Base-by-base conservation (phyloP, 2,329 filamentous ascomycete species). In the Cordyceps fumosorosea region DNA sequence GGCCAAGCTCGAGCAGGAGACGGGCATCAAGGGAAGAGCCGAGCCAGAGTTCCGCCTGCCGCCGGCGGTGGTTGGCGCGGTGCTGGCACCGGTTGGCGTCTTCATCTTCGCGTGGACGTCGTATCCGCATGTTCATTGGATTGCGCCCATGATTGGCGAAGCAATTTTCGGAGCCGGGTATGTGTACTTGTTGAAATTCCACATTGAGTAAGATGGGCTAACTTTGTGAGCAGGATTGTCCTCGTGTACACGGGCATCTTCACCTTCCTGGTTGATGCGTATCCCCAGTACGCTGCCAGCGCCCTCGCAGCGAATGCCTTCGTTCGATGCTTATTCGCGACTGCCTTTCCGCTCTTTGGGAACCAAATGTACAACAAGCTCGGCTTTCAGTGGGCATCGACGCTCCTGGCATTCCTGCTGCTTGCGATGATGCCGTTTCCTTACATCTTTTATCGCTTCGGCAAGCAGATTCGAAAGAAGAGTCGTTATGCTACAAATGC, bases 91-190 rank as follows among this genome's bases (percentile, higher is more conserved):
- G 5, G 78, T 89, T 62, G 90, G 91, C 7, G 76, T 98, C 18
- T 96, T 97, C 74, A 89, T 90, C 76, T 96, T 96, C 75, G 91
- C 86, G 10, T 96, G 91, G 89, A 92, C 90, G 5, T 89, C 89
- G 16, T 93, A 87, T 72, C 74, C 86, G 2, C 82, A 75, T 67
- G 83, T 96, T 55, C 88, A 91, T 74, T 93, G 87, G 87, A 89
- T 90, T 64, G 81, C 87, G 52, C 88, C 89, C 29, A 87, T 91
- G 66, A 87, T 93, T 74, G 89, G 87, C 22, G 89, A 86, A 32
- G 80, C 74, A 48, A 77, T 93, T 51, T 93, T 92, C 75, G 89
- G 87, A 62, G 78, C 81, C 71, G 89, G 84, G 85, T 89, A 78
- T 79, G 86, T 81, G 7, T 51, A 32, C 24, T 48, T 60, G 58